Base-by-base conservation (phyloP, 768 basidiomycete genomes). In the Sporobolomyces phaffii region DNA sequence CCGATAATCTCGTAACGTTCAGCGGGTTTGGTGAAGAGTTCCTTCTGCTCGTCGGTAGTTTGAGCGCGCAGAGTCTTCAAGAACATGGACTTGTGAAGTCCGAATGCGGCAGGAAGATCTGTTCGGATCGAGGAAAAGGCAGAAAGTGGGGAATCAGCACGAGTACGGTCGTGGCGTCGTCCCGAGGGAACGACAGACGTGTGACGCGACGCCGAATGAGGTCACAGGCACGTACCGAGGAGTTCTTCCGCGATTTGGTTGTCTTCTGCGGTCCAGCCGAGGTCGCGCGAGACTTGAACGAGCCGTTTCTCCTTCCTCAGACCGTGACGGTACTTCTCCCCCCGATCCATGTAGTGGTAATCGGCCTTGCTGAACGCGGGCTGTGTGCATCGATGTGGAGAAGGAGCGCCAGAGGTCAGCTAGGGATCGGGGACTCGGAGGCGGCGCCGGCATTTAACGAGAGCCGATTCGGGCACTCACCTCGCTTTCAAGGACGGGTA, bases 21-120 rank as follows among this genome's bases (percentile, higher is more conserved):
- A 0, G 75, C 74, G 7, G 75, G 75, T 57, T 72, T 62, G n/a
- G 68, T 56, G 68, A 75, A 77, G 15, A 75, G 70, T 53, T 75
- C 56, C 53, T 69, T 60, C 62, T 77, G 76, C 58, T 77, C 76
- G 22, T 72, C 71, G 26, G 68, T 75, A 2, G 68, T 53, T 60
- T 77, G 76, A 4, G 60, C 60, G 3, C 69, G 53, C 18, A 73
- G 53, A 2, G 70, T 72, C 51, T 65, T 62, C 38, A 68, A 28
- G 54, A 68, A 70, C 65, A 73, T 72, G 5, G 56, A 29, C 45
- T 63, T 65, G 64, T 73, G 70, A 20, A 74, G 51, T n/a, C 68
- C 72, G 54, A 68, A 70, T 5, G 68, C 64, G n/a, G 62, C 64
- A 38, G 71, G 66, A 34, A 69, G 26, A 50, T 71, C 70, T 52